A percentile compares a stretch with the other conserved stretches of the same genome.
Conservation (phyloP, 345 rosid genomes). For the Melaleuca quinquenervia region DNA sequence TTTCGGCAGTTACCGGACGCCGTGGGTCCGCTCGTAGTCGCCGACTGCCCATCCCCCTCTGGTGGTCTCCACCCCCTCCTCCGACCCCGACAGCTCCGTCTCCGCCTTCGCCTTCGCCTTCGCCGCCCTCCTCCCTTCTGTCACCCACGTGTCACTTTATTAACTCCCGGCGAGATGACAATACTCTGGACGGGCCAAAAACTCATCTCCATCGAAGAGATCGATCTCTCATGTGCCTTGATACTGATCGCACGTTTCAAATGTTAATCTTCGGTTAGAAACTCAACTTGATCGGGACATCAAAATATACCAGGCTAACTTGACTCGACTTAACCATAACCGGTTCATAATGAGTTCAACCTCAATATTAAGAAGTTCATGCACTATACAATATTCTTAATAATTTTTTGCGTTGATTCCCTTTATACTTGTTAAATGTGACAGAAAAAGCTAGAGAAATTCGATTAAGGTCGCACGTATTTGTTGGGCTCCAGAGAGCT, state of each 20-base stretch:
- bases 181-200: background rate
- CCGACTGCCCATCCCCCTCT: constrained; percentile 16
- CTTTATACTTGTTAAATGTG: too few species aligned
- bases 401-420: too few species aligned
- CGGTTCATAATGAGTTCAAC: too few species aligned
- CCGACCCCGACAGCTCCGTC: constrained; percentile 22
- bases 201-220: background rate
- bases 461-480: background rate
- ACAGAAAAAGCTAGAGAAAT: too few species aligned
- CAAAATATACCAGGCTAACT: too few species aligned
- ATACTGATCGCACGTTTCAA: background rate
- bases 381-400: too few species aligned
- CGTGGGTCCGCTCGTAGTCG: constrained; percentile 15
- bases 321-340: too few species aligned
- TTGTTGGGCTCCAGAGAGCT: fast-evolving
- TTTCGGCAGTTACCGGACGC: constrained; percentile 34
- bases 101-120: constrained; percentile 2
- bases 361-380: background rate
- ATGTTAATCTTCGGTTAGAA: background rate
- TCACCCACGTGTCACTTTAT: constrained; percentile 18
- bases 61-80: constrained; percentile 12
- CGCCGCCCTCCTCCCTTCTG: background rate
- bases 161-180: background rate
- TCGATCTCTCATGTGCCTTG: background rate
- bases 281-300: background rate